phyloP scores from a whole-genome alignment of 257 asterid species.

The Solanum paucissectum region DNA sequence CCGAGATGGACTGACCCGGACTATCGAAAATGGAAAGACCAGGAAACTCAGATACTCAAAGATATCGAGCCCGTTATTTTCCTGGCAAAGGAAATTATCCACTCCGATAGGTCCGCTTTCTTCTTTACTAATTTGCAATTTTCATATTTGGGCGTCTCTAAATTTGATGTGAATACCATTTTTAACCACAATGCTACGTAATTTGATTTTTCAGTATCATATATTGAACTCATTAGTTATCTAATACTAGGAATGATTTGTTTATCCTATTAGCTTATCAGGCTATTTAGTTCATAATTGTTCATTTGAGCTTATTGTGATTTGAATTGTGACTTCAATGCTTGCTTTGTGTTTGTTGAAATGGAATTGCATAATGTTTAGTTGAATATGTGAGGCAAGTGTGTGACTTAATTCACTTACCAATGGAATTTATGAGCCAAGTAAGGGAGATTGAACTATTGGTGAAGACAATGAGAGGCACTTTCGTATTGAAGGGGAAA shows the following conservation, averaged over 20 bases:
- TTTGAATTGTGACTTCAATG: not conserved
- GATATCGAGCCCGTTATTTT: constrained; percentile 56
- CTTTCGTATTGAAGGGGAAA: not conserved
- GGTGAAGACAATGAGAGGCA: not conserved
- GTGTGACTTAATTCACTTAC: not conserved
- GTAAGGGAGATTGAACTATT: not conserved
- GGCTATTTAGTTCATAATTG: not conserved
- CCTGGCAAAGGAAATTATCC: constrained; percentile 64
- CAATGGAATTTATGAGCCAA: not conserved
- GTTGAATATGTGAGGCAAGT: not conserved
- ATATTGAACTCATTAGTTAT: not conserved
- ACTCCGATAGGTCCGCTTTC: constrained; percentile 44
- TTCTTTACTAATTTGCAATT: not conserved
- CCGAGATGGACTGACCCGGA: constrained; percentile 38
- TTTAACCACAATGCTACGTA: not conserved
- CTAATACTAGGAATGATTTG: not conserved
- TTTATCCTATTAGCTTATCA: not conserved
- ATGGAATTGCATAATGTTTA: not conserved
- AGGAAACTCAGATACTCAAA: constrained; percentile 51
- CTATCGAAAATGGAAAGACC: constrained; percentile 53
- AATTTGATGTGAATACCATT: not conserved
- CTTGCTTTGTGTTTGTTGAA: not conserved
- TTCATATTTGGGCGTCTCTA: not conserved
- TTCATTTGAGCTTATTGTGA: not conserved
- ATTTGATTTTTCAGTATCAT: not conserved